Base-by-base conservation (phyloP, 352 stramenopile species). In the Pelagophyceae sp. region DNA sequence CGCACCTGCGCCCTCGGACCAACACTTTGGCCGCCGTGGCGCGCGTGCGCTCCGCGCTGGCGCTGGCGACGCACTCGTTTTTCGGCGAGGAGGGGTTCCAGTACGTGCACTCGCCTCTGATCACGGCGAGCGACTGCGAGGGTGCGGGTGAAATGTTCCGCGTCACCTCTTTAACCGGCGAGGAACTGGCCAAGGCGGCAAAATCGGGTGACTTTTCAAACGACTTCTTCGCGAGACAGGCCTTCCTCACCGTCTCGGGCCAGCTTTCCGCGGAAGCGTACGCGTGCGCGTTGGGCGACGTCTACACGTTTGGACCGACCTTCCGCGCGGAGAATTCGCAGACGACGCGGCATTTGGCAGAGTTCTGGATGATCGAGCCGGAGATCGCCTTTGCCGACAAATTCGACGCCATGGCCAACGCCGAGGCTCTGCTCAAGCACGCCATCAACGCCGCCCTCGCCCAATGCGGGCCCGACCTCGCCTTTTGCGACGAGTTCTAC, bases 251-350 rank as follows among this genome's bases (percentile, higher is more conserved):
- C 38, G 88, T 94, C 19, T 89, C 82, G 63, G 88, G 88, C 38
- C 94, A 98, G 83, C 85, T 99, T 11, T 93, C 95, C 63, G 94
- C 85, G 27, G 96, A 99, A 84, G 97, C 97, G 72, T 97, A 98
- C 79, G 95, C 95, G 19, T 98, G 88, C 79, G 94, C 95, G 11
- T 82, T 99, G 72, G 93, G 94, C 79, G 96, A 98, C 82, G 91
- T 99, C 61, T 99, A 99, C 86, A 99, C 96, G 0, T 99, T 99
- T 83, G 96, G 95, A 0, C 96, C 96, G 38, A 99, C 96, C 0
- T 99, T 99, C 82, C 91, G 96, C 38, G 96, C 96, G 0, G 96
- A 99, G 83, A 99, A 99, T 87, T 97, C 88, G n/a, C 95, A 99
- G 85, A 99, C 96, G 27, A 93, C 92, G 19, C 87, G 95, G 45